Conservation (phyloP, 202 grass and related monocot genomes). For the Bolboschoenoplectus hybrid region DNA sequence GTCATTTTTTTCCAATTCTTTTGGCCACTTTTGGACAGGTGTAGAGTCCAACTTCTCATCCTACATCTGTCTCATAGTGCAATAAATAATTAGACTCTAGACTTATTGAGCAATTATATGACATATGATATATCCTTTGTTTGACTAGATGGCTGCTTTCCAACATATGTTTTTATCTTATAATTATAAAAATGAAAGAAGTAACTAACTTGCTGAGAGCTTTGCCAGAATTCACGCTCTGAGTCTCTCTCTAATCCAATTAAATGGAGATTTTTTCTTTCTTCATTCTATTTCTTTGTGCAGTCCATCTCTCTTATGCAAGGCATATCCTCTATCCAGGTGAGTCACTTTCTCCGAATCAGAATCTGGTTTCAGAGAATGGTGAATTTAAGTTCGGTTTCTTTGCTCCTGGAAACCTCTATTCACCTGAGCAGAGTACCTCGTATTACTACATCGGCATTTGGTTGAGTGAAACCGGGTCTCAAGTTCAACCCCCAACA, state of each 20-base stretch:
- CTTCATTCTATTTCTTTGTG: background rate
- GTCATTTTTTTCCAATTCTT: background rate
- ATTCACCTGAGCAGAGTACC: background rate
- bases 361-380: conserved; percentile 40
- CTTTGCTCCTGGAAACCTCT: background rate
- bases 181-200: background rate
- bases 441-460: conserved; percentile 27
- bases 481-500: background rate
- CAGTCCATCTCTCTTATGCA: background rate
- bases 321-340: conserved; percentile 29
- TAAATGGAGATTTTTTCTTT: conserved; percentile 18
- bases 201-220: background rate
- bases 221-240: background rate
- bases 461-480: background rate
- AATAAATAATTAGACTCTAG: too few relatives aligned
- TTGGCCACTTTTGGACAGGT: background rate
- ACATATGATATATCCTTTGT: too few relatives aligned
- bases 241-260: background rate
- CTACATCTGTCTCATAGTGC: background rate
- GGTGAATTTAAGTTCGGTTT: conserved; percentile 36
- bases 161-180: background rate
- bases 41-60: background rate
- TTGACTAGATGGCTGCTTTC: background rate
- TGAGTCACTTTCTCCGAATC: conserved; percentile 28
- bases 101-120: too few relatives aligned